phyloP scores from a whole-genome alignment of 2,329 filamentous ascomycete genomes.

The Dryadomyces sulphureus region DNA sequence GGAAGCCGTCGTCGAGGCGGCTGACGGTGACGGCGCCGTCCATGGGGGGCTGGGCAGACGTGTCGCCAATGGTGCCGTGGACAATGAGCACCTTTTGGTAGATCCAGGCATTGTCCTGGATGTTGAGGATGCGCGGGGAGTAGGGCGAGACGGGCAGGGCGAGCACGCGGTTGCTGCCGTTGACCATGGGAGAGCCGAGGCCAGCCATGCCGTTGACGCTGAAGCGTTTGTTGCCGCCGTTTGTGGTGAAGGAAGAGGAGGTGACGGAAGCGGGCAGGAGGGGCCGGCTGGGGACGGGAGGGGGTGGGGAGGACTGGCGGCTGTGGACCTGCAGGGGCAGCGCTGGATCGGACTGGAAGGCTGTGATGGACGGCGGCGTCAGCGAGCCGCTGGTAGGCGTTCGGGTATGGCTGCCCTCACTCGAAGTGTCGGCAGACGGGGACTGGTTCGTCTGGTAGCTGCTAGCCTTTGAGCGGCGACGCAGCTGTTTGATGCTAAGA shows the following conservation, averaged over 20 bases:
- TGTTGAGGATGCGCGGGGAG: constrained; percentile 64
- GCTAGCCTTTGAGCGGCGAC: constrained; percentile 59
- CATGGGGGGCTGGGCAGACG: constrained; percentile 45
- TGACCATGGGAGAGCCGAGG: constrained; percentile 37
- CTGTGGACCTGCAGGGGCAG: constrained; percentile 47
- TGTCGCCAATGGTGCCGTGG: constrained; percentile 67
- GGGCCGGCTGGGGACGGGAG: constrained; percentile 18
- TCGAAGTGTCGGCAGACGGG: constrained; percentile 32
- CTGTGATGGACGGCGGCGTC: constrained; percentile 62
- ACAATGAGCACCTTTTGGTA: constrained; percentile 82
- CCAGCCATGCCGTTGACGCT: constrained; percentile 52
- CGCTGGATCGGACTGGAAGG: constrained; percentile 49
- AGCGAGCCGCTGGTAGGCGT: constrained; percentile 53
- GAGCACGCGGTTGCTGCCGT: constrained; percentile 35
- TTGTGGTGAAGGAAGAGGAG: constrained; percentile 12
- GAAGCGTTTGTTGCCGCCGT: constrained; percentile 30
- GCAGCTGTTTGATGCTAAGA: constrained; percentile 54
- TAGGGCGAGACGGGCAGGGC: constrained; percentile 58
- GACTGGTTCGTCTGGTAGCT: constrained; percentile 53
- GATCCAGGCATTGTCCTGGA: constrained; percentile 75
- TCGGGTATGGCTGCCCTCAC: constrained; percentile 44
- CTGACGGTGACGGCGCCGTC: constrained; percentile 70
- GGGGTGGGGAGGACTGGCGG: constrained; percentile 15
- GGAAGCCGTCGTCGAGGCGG: constrained; percentile 75
- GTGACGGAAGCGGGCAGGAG: constrained; percentile 17